phyloP scores from a whole-genome alignment of 2,329 filamentous ascomycete genomes.

The Geosmithia morbida region DNA sequence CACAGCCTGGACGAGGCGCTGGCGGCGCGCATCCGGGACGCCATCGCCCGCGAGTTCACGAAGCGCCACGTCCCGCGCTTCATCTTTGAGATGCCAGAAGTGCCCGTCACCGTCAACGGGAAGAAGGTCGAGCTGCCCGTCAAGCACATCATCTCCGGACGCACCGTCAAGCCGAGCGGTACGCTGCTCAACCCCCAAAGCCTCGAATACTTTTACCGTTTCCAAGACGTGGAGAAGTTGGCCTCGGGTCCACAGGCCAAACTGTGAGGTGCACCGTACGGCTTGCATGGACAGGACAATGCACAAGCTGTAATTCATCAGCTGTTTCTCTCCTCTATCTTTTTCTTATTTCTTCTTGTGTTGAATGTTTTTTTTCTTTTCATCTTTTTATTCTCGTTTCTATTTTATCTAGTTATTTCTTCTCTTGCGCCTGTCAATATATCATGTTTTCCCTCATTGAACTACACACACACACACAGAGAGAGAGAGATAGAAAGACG shows the following conservation, averaged over 20 bases:
- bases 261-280: conserved; percentile 12
- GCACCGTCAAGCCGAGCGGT: conserved; percentile 58
- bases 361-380: too few relatives aligned
- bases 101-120: conserved; percentile 69
- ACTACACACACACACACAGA: too few relatives aligned
- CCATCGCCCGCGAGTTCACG: conserved; percentile 52
- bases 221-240: conserved; percentile 26
- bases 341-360: too few relatives aligned
- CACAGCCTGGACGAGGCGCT: conserved; percentile 37
- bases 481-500: too few relatives aligned
- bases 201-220: conserved; percentile 56
- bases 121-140: conserved; percentile 80
- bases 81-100: conserved; percentile 67
- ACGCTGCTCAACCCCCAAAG: conserved; percentile 65
- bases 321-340: too few relatives aligned
- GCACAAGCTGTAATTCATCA: too few relatives aligned
- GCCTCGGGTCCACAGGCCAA: conserved; percentile 12
- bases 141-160: conserved; percentile 70
- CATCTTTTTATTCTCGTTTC: too few relatives aligned
- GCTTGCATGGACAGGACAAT: too few relatives aligned
- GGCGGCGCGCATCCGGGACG: conserved; percentile 43
- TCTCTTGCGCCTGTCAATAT: too few relatives aligned
- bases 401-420: too few relatives aligned
- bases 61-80: conserved; percentile 65
- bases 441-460: too few relatives aligned